Percentiles rank a stretch among this genome's conserved stretches.
Conservation (phyloP, 2,329 filamentous ascomycete species). For the Arthrobotrys sinensis region DNA sequence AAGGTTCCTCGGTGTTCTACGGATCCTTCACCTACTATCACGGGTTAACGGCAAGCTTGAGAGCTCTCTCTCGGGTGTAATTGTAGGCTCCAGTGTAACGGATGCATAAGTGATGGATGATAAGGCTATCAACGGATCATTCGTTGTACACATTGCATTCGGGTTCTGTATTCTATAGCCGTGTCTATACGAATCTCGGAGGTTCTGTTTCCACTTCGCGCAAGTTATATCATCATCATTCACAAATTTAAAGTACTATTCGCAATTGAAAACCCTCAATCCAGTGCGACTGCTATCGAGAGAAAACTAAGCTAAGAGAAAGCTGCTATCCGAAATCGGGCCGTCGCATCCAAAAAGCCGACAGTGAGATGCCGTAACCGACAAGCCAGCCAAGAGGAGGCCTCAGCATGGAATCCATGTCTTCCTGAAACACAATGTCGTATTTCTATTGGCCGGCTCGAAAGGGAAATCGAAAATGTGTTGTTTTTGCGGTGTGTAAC, state of each 20-base stretch:
- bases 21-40: slow-evolving; percentile 36
- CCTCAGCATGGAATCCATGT: slow-evolving; percentile 46
- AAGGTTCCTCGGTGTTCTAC: slow-evolving; percentile 32
- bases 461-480: slow-evolving; percentile 28
- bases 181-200: no score
- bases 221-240: no score
- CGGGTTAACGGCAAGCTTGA: slow-evolving; percentile 15
- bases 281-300: no score
- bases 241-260: no score
- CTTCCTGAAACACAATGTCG: slow-evolving; percentile 38
- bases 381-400: slow-evolving; percentile 8
- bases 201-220: no score
- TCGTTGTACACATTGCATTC: no score
- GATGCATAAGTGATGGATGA: neutral
- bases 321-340: slow-evolving; percentile 29
- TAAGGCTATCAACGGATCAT: neutral
- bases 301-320: neutral
- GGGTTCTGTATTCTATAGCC: no score
- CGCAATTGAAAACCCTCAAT: no score
- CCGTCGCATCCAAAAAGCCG: slow-evolving; percentile 26
- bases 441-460: slow-evolving; percentile 22
- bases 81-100: neutral
- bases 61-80: slow-evolving; percentile 4
- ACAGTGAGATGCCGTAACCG: slow-evolving; percentile 17
- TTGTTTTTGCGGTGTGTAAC: slow-evolving; percentile 60